Percentiles rank a stretch among this genome's conserved stretches.
Conservation (phyloP, 495 filamentous ascomycete species). For the Hypoxylon intermedium region DNA sequence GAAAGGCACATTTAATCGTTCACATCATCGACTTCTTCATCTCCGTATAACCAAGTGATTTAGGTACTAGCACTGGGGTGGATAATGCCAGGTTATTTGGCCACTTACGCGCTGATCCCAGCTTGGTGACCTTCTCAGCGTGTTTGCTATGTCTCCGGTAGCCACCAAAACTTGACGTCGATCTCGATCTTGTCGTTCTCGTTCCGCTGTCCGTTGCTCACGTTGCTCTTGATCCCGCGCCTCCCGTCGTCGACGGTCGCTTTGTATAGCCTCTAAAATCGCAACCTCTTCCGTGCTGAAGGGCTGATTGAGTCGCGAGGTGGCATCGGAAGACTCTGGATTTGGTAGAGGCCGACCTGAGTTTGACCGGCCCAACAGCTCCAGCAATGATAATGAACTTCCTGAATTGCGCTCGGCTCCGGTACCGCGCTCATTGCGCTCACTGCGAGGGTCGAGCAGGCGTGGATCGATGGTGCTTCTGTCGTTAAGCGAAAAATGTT, state of each 20-base stretch:
- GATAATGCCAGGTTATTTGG: neutral
- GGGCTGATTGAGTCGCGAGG: constrained; percentile 44
- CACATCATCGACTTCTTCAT: too few relatives aligned
- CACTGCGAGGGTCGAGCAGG: constrained; percentile 50
- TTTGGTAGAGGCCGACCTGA: constrained; percentile 32
- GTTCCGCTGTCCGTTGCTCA: constrained; percentile 15
- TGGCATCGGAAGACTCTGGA: constrained; percentile 32
- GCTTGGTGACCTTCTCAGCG: constrained; percentile 22
- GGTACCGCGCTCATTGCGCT: constrained; percentile 40
- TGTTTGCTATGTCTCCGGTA: neutral
- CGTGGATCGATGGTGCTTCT: constrained; percentile 59
- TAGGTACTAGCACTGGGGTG: too few relatives aligned
- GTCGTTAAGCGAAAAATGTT: constrained; percentile 53
- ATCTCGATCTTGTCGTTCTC: constrained; percentile 50
- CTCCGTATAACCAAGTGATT: too few relatives aligned
- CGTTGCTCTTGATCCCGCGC: constrained; percentile 37
- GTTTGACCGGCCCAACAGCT: constrained; percentile 26
- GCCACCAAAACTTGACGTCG: constrained; percentile 20
- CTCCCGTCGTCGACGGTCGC: constrained; percentile 55
- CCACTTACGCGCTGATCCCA: constrained; percentile 40
- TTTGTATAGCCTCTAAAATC: constrained; percentile 57
- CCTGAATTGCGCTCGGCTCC: constrained; percentile 40
- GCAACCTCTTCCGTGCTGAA: constrained; percentile 55
- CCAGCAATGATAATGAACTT: constrained; percentile 42
- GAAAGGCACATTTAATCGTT: too few relatives aligned